Percentiles rank a stretch among this genome's conserved stretches.
phyloP scores from a whole-genome alignment of 163 green algal species.

The Volvox carteri region DNA sequence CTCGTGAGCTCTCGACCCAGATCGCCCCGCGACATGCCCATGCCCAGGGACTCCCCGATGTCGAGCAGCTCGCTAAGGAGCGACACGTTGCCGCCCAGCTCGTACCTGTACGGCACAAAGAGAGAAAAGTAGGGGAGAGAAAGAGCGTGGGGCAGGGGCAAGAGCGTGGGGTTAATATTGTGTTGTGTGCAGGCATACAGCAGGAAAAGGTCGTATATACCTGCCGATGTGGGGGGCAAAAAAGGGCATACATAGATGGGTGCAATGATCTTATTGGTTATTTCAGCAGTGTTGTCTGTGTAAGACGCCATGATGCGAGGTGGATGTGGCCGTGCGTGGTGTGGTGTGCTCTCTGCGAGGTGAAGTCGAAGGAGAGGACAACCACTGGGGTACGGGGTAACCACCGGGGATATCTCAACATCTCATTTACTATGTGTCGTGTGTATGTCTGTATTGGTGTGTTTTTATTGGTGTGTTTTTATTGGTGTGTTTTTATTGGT shows the following conservation, averaged over 20 bases:
- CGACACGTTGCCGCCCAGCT: constrained; percentile 48
- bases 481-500: background rate
- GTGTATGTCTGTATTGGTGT: background rate
- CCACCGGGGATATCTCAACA: no score
- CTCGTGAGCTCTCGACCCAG: background rate
- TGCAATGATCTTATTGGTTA: no score
- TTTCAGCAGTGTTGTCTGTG: no score
- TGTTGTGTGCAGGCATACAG: background rate
- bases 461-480: background rate
- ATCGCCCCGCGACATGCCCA: background rate
- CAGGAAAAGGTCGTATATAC: background rate
- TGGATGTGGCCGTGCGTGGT: no score
- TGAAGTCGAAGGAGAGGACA: no score
- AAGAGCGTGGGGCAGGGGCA: background rate
- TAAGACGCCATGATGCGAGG: no score
- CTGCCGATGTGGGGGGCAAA: background rate
- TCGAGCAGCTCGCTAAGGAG: constrained; percentile 36
- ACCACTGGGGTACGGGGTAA: no score
- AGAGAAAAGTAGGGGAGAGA: background rate
- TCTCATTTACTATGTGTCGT: no score
- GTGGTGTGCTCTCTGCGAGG: no score
- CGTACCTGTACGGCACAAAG: constrained; percentile 52
- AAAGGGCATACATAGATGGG: no score
- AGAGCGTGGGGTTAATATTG: background rate
- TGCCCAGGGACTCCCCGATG: constrained; percentile 25